These are phyloP conservation scores for Cyphellophora attinorum DNA, from an alignment of 2,329 filamentous ascomycete genomes.

Conservation along the genomic window DNA sequence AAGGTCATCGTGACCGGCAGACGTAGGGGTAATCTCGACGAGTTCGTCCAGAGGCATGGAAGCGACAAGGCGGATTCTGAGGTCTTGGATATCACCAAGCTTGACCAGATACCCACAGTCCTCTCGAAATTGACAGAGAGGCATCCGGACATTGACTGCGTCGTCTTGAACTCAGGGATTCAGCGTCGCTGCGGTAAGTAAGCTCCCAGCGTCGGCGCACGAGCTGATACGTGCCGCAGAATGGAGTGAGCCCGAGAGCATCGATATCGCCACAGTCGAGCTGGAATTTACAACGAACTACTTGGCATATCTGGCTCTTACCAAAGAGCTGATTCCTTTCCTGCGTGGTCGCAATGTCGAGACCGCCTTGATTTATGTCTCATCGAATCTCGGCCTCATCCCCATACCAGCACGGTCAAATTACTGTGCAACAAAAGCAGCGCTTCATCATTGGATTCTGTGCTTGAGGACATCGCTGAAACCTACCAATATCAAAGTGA, in stretches of 20 bases:
- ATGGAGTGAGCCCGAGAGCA: constrained; percentile 37
- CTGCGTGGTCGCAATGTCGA: constrained; percentile 35
- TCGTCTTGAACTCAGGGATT: constrained; percentile 46
- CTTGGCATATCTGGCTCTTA: constrained; percentile 38
- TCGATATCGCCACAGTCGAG: constrained; percentile 34
- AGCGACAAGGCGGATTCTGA: constrained; percentile 35
- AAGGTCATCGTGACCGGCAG: constrained; percentile 41
- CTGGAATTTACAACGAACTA: constrained; percentile 43
- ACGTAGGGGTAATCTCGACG: constrained; percentile 41
- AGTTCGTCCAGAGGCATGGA: constrained; percentile 37
- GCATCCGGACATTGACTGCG: constrained; percentile 42
- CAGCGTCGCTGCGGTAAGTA: constrained; percentile 26
- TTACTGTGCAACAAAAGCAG: constrained; percentile 48
- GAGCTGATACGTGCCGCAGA: constrained; percentile 24
- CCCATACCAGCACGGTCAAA: constrained; percentile 39
- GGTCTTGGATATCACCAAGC: constrained; percentile 42
- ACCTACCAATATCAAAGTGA: constrained; percentile 40
- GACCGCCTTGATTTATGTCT: constrained; percentile 38
- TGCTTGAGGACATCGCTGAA: constrained; percentile 42
- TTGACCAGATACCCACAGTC: constrained; percentile 38
- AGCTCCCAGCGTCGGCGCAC: constrained; percentile 5
- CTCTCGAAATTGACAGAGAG: constrained; percentile 26
- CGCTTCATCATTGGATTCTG: constrained; percentile 45
- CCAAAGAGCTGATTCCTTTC: constrained; percentile 40
- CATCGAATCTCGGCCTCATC: constrained; percentile 41